Evolutionary conservation across 257 asterid species (phyloP), one percentile per base, ranked within the genome.

Genomic region (Striga asiatica): DNA sequence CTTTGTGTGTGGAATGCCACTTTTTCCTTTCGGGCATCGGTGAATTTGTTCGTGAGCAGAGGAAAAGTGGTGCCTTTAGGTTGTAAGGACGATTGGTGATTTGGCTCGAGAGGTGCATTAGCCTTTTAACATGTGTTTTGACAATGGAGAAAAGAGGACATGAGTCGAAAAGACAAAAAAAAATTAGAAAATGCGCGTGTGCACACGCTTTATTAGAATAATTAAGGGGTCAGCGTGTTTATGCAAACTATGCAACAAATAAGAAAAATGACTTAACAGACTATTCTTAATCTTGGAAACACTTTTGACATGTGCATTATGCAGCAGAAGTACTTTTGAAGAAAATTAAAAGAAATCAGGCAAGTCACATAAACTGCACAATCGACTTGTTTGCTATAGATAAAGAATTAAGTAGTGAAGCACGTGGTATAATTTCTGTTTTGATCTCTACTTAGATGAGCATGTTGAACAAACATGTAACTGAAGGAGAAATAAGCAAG

Each of bases 1-100:
- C 95, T 84, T 41, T 72, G 91, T 8, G 82, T 69, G 68, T 71
- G 91, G 78, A 69, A 76, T 14, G 31, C 53, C 22, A 68, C 47
- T 12, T 14, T 39, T 39, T 13, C 9, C 21, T 39, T 20, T 39
- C 16, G 47, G 20, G 19, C 56, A 1, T 71, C 25, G 13, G 25
- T 1, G 11, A 54, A 45, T 45, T 56, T 52, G 56, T 62, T 66
- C 43, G 73, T 75, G 50, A 6, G 59, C 27, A 21, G 58, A 60
- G 64, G 56, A 27, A 13, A 29, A 11, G 71, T 29, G 32, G 58
- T 12, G 41, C 57, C 74, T 7, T 58, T 43, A 24, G 66, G 60
- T 49, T 16, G 60, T 32, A 50, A 60, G 18, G 48, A 56, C 29
- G 41, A 14, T 6, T 11, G 38, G 56, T 32, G 70, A 53, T 68